Conservation (phyloP, 2,329 filamentous ascomycete genomes). For the Didymella exigua region DNA sequence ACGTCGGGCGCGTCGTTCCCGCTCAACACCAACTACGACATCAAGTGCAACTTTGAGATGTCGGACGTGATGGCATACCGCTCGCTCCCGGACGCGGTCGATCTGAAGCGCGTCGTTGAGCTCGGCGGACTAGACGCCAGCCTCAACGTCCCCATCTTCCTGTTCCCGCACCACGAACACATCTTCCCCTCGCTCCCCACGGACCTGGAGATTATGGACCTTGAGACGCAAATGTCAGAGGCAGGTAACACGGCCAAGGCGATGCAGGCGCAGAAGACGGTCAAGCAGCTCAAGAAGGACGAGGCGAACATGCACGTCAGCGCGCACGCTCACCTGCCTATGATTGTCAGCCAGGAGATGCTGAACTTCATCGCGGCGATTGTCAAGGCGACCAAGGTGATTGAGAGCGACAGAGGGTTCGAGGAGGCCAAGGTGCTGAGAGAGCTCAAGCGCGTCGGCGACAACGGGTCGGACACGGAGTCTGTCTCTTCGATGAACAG, state of each 20-base stretch:
- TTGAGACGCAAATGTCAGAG: slow-evolving; percentile 49
- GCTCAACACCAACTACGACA: slow-evolving; percentile 56
- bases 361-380: slow-evolving; percentile 61
- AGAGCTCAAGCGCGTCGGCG: slow-evolving; percentile 36
- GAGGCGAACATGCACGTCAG: slow-evolving; percentile 56
- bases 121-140: slow-evolving; percentile 59
- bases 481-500: slow-evolving; percentile 20
- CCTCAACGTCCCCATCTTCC: slow-evolving; percentile 55
- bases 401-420: slow-evolving; percentile 58
- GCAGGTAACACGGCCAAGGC: slow-evolving; percentile 53
- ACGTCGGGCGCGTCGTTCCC: slow-evolving; percentile 56
- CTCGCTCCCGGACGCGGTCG: slow-evolving; percentile 50
- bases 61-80: slow-evolving; percentile 59
- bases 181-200: slow-evolving; percentile 53
- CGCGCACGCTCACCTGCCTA: slow-evolving; percentile 57
- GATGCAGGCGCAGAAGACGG: slow-evolving; percentile 48
- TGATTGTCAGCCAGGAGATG: slow-evolving; percentile 57
- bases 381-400: slow-evolving; percentile 63
- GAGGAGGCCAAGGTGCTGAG: slow-evolving; percentile 44
- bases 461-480: slow-evolving; percentile 28
- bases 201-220: slow-evolving; percentile 37
- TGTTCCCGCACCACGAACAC: slow-evolving; percentile 62
- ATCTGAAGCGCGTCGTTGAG: slow-evolving; percentile 56
- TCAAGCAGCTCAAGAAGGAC: slow-evolving; percentile 53
- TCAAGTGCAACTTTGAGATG: slow-evolving; percentile 53